These are phyloP conservation scores for Coprinellus aureogranulatus DNA, from an alignment of 768 basidiomycete genomes.

Conservation along the genomic window DNA sequence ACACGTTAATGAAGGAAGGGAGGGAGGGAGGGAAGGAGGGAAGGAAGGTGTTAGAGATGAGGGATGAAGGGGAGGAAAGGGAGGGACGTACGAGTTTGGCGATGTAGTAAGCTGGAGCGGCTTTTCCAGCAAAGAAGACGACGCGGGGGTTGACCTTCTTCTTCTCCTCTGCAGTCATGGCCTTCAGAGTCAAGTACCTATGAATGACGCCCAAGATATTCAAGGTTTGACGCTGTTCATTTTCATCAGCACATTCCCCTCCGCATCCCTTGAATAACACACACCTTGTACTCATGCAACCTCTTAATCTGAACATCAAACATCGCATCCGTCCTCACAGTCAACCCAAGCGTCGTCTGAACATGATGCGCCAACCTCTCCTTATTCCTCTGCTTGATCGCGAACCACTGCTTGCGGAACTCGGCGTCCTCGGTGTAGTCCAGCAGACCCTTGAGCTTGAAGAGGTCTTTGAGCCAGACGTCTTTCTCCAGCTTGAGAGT, in stretches of 20 bases:
- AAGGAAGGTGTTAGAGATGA: background rate
- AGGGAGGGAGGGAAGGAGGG: constrained; percentile 8
- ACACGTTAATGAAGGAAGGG: background rate
- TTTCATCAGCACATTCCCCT: background rate
- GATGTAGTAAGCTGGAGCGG: constrained; percentile 92
- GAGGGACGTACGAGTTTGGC: constrained; percentile 68
- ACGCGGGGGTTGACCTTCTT: constrained; percentile 83
- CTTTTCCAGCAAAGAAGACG: constrained; percentile 97
- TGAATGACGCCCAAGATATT: constrained; percentile 69
- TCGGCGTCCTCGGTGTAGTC: constrained; percentile 65
- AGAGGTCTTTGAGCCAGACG: constrained; percentile 84
- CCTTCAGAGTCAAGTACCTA: constrained; percentile 82
- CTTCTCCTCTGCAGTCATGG: constrained; percentile 71
- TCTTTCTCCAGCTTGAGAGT: constrained; percentile 72
- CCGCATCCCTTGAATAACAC: background rate
- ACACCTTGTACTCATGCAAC: constrained; percentile 89
- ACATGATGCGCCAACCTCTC: constrained; percentile 79
- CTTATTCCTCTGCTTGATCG: constrained; percentile 89
- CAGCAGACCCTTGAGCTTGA: constrained; percentile 74
- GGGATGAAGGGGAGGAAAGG: constrained; percentile 9
- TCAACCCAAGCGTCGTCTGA: constrained; percentile 65
- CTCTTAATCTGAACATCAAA: constrained; percentile 95
- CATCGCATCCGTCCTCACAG: constrained; percentile 72
- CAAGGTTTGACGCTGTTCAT: constrained; percentile 76
- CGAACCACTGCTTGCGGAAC: constrained; percentile 80